Base-by-base conservation (phyloP, 2,329 filamentous ascomycete genomes). In the Trichoderma guizhouense region DNA sequence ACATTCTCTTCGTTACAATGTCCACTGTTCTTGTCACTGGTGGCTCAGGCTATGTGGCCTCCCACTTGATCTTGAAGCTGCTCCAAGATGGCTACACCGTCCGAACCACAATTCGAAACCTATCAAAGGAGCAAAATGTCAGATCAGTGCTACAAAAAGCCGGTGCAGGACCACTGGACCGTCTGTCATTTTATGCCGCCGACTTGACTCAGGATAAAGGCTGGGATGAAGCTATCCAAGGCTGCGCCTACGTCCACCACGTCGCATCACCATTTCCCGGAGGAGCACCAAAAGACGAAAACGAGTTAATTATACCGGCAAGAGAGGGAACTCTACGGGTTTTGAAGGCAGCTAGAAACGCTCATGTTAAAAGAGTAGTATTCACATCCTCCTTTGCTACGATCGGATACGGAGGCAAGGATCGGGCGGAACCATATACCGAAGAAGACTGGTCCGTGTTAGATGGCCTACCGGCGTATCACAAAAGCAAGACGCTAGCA, bases 341-440 rank as follows among this genome's bases (percentile, higher is more conserved):
- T 2, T 71, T 77, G 5, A 70, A 24, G 57, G 61, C 61, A 47
- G 61, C 61, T n/a, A 26, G 61, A 51, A 39, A 64, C 7, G 61
- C 58, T 57, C 24, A 30, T 5, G 82, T 86, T n/a, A 80, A 79
- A 73, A 78, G 81, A 21, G 79, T 86, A 5, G 81, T 86, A 28
- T 77, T 85, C 6, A 86, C 84, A 7, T 84, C 83, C 34, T 86
- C 84, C 3, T 84, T 85, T 71, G 84, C 83, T 1, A 76, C 82
- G 11, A 81, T 62, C 14, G 60, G 60, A 39, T 62, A 39, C n/a
- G 60, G 60, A 18, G 70, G 78, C 76, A 0, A 86, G 85, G 77
- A 79, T 24, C 43, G 28, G 6, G 28, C 3, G 77, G 5, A 84
- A 84, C 76, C 86, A 82, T 71, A 21, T 83, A 81, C 75, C 80